A percentile compares a stretch with the other conserved stretches of the same genome.
These are phyloP conservation scores for Exophiala viscosa DNA, from an alignment of 2,329 filamentous ascomycete genomes.

Conservation along the genomic window DNA sequence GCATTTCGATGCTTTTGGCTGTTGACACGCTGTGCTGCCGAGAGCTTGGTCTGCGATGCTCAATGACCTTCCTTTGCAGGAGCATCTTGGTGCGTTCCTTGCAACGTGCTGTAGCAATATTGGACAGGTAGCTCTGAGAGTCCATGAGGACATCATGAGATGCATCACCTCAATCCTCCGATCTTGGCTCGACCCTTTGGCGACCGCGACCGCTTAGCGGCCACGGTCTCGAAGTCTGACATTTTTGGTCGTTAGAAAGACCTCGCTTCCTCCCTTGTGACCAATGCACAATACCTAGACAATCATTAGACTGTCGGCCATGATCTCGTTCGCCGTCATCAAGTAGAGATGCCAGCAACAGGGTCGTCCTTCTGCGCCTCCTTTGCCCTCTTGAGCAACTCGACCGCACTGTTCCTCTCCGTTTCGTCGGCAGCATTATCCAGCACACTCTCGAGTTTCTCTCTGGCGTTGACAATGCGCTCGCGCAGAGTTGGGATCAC, in stretches of 20 bases:
- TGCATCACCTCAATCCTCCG: too few species aligned
- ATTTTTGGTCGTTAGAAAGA: too few species aligned
- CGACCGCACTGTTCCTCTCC: constrained; percentile 54
- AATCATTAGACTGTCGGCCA: not conserved
- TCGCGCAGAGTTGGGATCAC: constrained; percentile 69
- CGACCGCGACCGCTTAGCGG: too few species aligned
- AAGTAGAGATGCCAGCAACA: constrained; percentile 32
- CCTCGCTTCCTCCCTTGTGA: too few species aligned
- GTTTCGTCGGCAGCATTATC: constrained; percentile 43
- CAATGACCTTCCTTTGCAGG: too few species aligned
- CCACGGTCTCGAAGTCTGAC: too few species aligned
- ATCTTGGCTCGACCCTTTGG: too few species aligned
- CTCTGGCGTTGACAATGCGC: constrained; percentile 68
- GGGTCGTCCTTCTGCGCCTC: constrained; percentile 27
- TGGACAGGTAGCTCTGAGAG: too few species aligned
- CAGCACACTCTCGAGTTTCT: constrained; percentile 71
- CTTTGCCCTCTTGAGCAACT: constrained; percentile 52
- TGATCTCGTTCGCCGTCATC: not conserved
- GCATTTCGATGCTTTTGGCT: too few species aligned
- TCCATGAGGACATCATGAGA: too few species aligned
- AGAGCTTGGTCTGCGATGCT: not conserved
- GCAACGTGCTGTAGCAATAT: too few species aligned
- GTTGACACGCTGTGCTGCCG: not conserved
- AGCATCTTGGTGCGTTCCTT: too few species aligned
- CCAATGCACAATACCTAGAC: not conserved